Evolutionary conservation across 345 rosid species (phyloP), one percentile per base, ranked within the genome.

Genomic region (Cardamine chenopodiifolia): DNA sequence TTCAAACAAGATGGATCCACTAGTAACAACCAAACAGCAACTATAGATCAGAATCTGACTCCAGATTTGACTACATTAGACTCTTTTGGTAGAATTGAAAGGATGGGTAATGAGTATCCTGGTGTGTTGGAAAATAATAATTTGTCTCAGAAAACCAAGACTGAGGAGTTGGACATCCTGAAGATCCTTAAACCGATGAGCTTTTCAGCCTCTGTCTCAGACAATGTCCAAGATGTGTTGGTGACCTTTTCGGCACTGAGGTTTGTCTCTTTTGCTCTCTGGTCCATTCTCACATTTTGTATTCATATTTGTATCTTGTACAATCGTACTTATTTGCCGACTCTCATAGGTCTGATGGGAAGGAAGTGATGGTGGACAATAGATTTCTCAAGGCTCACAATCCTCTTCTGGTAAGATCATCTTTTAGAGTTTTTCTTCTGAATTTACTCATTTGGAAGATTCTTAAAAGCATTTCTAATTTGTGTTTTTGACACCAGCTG

Each of bases 281-380:
- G 37, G 55, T 57, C 48, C 49, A 11, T 37, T 48, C 19, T 70
- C 22, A 4, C 54, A 39, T 20, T 56, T 44, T 25, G 22, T 47
- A 2, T 55, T 62, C 55, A 39, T 19, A 52, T n/a, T 17, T 34
- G 29, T 20, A 19, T 2, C 7, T 19, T 37, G 22, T 23, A 22
- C 4, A 23, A 2, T 23, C 14, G 13, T 35, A 64, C 68, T 56
- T 35, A 64, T 47, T 63, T 47, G 48, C 31, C 5, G 17, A 57
- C 45, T 48, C 45, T 66, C 75, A 75, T 76, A 92, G 98, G 85
- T 86, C 97, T 48, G 97, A 96, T 84, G 99, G 97, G 63, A 82
- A 83, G 78, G 93, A 96, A 83, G 95, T 89, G 55, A 57, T 83
- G 58, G 96, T 96, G 72, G 90, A 92, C 79, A 96, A 96, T 83